phyloP scores from a whole-genome alignment of 2,329 filamentous ascomycete genomes.

The Rachicladosporium sp. region DNA sequence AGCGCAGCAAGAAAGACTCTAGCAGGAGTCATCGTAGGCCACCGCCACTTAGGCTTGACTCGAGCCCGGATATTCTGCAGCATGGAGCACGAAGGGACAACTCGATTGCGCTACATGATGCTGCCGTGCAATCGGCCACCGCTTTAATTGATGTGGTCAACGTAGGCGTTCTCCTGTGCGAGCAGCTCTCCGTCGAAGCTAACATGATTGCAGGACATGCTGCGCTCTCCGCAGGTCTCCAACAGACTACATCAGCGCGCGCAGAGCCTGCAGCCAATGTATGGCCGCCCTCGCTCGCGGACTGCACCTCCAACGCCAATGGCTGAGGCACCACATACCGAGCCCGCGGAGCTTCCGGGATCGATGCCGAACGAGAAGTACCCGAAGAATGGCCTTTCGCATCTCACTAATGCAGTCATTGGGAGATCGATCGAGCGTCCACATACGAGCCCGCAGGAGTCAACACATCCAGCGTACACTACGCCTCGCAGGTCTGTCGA shows the following conservation, averaged over 20 bases:
- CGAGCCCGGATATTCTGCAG: conserved; percentile 1
- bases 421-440: conserved; percentile 9
- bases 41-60: conserved; percentile 14
- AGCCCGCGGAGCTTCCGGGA: conserved; percentile 18
- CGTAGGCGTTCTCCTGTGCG: not conserved
- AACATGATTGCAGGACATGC: conserved; percentile 19
- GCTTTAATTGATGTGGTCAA: conserved; percentile 29
- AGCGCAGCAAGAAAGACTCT: conserved; percentile 10
- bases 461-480: conserved; percentile 1
- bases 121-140: conserved; percentile 21
- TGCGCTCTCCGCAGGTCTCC: conserved; percentile 28
- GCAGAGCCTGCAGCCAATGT: conserved; percentile 23
- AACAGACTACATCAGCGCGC: conserved; percentile 18
- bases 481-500: no score
- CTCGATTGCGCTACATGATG: conserved; percentile 19
- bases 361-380: conserved; percentile 8
- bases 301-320: conserved; percentile 29
- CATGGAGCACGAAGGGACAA: conserved; percentile 7
- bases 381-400: no score
- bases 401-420: not conserved
- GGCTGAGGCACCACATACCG: conserved; percentile 12
- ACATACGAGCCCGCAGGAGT: conserved; percentile 14
- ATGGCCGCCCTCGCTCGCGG: conserved; percentile 27
- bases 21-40: conserved; percentile 11
- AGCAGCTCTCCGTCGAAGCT: no score